A percentile compares a stretch with the other conserved stretches of the same genome.
Conservation (phyloP, 139 green algal species). For the Nannochloris sp. region DNA sequence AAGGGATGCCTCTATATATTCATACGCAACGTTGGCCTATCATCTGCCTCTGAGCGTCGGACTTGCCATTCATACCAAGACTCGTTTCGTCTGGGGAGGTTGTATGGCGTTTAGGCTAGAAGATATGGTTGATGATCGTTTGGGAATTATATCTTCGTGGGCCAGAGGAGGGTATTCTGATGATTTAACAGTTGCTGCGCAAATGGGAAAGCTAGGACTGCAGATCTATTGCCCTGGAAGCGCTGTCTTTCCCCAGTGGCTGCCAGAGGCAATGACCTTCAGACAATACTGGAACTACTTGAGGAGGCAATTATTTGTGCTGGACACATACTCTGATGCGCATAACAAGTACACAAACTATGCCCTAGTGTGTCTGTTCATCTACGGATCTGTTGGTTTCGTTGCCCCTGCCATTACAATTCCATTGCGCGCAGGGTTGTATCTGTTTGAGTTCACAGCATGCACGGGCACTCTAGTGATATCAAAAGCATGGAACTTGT, state of each 20-base stretch:
- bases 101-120: slow-evolving; percentile 74
- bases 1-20: slow-evolving; percentile 27
- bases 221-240: slow-evolving; percentile 51
- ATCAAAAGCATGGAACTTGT: not conserved
- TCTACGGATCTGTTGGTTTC: slow-evolving; percentile 53
- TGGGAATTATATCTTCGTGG: slow-evolving; percentile 59
- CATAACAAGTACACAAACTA: slow-evolving; percentile 58
- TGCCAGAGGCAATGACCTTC: not conserved
- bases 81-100: slow-evolving; percentile 78
- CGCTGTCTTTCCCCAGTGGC: slow-evolving; percentile 72
- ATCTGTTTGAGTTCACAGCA: not conserved
- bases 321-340: slow-evolving; percentile 72
- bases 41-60: slow-evolving; percentile 75
- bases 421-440: not conserved
- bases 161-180: slow-evolving; percentile 77
- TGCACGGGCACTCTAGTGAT: not conserved
- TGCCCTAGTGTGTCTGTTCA: slow-evolving; percentile 49
- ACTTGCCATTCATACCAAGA: slow-evolving; percentile 45
- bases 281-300: slow-evolving; percentile 86
- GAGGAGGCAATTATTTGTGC: slow-evolving; percentile 79
- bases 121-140: slow-evolving; percentile 24
- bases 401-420: slow-evolving; percentile 23
- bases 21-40: slow-evolving; percentile 53
- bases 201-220: slow-evolving; percentile 41
- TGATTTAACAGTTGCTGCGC: slow-evolving; percentile 74